Percentiles rank a stretch among this genome's conserved stretches.
Conservation (phyloP, 345 rosid genomes). For the Boechera stricta region DNA sequence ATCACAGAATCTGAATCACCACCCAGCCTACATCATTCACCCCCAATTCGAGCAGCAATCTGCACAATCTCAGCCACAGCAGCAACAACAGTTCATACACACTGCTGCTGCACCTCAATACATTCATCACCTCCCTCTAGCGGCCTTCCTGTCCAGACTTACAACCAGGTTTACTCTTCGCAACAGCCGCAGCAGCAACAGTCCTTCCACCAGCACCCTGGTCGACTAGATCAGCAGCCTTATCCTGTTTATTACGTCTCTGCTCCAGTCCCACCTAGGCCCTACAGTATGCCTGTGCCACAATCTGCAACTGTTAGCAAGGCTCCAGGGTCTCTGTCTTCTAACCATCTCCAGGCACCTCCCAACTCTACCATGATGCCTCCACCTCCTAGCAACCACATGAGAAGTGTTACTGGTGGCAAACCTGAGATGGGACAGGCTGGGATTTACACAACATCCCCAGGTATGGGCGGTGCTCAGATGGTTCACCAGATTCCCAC, state of each 20-base stretch:
- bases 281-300: constrained; percentile 60
- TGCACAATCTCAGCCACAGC: constrained; percentile 51
- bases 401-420: constrained; percentile 59
- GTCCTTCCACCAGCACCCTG: constrained; percentile 65
- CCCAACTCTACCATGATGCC: constrained; percentile 62
- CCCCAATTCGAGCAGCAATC: constrained; percentile 67
- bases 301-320: constrained; percentile 58
- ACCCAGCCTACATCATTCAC: constrained; percentile 62
- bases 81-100: constrained; percentile 74
- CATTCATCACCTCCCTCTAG: constrained; percentile 71
- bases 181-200: constrained; percentile 89
- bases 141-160: constrained; percentile 64
- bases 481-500: constrained; percentile 69
- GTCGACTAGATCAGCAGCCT: constrained; percentile 86
- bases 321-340: constrained; percentile 50
- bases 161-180: constrained; percentile 75
- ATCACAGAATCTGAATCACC: constrained; percentile 62
- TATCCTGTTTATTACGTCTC: constrained; percentile 79
- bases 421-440: constrained; percentile 73
- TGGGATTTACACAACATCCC: constrained; percentile 62
- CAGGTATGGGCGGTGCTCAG: constrained; percentile 60
- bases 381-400: constrained; percentile 57
- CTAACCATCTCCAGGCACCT: constrained; percentile 62
- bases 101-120: constrained; percentile 60
- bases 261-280: constrained; percentile 47